Conservation (phyloP, 2,329 filamentous ascomycete genomes). For the Calonectria ilicicola region DNA sequence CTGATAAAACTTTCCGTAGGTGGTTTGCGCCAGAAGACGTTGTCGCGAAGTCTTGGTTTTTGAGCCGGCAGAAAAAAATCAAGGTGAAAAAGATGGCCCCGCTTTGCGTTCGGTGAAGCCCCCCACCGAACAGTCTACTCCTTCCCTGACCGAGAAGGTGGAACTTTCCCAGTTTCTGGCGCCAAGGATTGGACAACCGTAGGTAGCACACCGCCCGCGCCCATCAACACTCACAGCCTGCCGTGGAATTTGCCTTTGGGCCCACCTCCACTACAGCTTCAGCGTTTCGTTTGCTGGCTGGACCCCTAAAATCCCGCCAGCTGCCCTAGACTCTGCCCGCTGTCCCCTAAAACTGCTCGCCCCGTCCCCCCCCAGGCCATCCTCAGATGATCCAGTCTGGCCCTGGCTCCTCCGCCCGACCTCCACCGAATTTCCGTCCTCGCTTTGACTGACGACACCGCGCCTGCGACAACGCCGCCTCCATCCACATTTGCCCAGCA, state of each 20-base stretch:
- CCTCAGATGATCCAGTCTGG: conserved; percentile 31
- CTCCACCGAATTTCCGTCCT: conserved; percentile 43
- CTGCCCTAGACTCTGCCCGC: conserved; percentile 7
- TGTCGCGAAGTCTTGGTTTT: conserved; percentile 24
- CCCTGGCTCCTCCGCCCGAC: conserved; percentile 40
- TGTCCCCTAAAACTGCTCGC: conserved; percentile 10
- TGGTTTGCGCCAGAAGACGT: conserved; percentile 27
- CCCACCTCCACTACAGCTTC: conserved; percentile 10
- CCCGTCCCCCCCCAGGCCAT: conserved; percentile 22
- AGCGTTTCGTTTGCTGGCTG: conserved; percentile 2
- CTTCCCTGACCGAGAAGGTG: conserved; percentile 28
- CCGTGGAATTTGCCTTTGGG: neutral
- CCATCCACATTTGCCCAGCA: conserved; percentile 17
- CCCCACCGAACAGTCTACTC: conserved; percentile 15
- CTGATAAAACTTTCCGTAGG: conserved; percentile 29
- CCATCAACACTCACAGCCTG: neutral
- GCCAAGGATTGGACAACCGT: neutral
- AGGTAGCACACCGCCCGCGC: conserved; percentile 13
- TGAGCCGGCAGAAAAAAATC: conserved; percentile 41
- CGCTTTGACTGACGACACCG: conserved; percentile 34
- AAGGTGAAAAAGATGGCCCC: conserved; percentile 45
- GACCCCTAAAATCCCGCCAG: conserved; percentile 19
- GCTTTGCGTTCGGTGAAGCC: conserved; percentile 38
- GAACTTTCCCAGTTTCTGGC: neutral
- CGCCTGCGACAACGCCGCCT: conserved; percentile 34